These are phyloP conservation scores for Rubus parviflorus DNA, from an alignment of 306 rosid species.

Conservation along the genomic window DNA sequence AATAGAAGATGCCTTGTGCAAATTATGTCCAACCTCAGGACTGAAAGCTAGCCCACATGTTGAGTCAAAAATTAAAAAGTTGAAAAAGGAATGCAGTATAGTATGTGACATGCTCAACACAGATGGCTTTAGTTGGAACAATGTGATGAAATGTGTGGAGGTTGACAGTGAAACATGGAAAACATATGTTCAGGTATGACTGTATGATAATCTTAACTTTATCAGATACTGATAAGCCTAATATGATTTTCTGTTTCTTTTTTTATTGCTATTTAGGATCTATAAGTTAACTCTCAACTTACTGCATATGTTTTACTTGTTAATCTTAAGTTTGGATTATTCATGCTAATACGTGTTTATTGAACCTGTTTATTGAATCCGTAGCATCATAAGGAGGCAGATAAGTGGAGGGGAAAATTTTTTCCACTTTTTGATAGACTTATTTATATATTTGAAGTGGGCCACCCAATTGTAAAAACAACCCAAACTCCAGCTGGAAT, in stretches of 20 bases:
- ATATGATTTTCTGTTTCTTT: neutral
- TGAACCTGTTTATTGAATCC: neutral
- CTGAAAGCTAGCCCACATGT: conserved; percentile 18
- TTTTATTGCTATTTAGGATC: neutral
- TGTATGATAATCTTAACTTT: neutral
- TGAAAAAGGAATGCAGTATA: conserved; percentile 5
- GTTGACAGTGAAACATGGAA: conserved; percentile 17
- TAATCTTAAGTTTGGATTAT: neutral
- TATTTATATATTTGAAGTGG: conserved; percentile 1
- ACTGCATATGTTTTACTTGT: neutral
- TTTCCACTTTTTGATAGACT: conserved; percentile 16
- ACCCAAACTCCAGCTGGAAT: neutral
- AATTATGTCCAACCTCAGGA: conserved; percentile 9
- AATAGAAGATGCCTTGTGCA: conserved; percentile 9
- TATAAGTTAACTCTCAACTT: neutral
- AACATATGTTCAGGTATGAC: conserved; percentile 15
- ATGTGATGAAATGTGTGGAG: conserved; percentile 20
- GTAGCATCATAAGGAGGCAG: conserved; percentile 22
- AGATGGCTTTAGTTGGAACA: conserved; percentile 17
- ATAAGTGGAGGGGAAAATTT: conserved; percentile 1
- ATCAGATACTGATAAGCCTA: neutral
- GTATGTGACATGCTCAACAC: conserved; percentile 18
- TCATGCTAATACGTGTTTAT: neutral
- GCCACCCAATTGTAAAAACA: neutral
- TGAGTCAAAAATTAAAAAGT: conserved; percentile 17